A percentile compares a stretch with the other conserved stretches of the same genome.
Conservation (phyloP, 495 filamentous ascomycete genomes). For the Penicillium cosmopolitanum region DNA sequence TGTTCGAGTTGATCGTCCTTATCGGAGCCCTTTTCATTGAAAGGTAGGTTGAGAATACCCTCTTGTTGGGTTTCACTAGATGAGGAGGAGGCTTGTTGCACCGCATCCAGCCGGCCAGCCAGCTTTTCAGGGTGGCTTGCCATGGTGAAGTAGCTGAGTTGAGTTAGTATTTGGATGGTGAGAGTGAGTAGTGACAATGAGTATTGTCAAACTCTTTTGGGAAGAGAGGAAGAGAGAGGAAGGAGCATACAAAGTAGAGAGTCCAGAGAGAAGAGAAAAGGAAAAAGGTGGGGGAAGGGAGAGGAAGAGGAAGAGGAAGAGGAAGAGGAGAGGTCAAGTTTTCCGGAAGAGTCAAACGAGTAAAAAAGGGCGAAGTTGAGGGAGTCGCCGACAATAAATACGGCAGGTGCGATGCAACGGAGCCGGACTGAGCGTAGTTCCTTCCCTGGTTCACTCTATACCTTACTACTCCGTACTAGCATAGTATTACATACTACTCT, state of each 20-base stretch:
- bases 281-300: conserved; percentile 19
- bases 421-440: conserved; percentile 14
- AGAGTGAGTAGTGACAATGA: neutral
- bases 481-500: conserved; percentile 1
- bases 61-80: conserved; percentile 39
- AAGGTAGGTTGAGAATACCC: conserved; percentile 20
- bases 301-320: conserved; percentile 13
- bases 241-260: neutral
- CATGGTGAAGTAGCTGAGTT: conserved; percentile 14
- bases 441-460: neutral
- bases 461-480: no score
- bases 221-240: neutral
- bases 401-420: conserved; percentile 18
- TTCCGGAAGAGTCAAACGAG: neutral
- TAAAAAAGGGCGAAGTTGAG: neutral
- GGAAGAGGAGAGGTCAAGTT: conserved; percentile 6
- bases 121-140: conserved; percentile 24
- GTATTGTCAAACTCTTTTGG: neutral
- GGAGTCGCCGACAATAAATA: conserved; percentile 10
- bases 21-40: conserved; percentile 31
- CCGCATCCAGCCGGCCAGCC: conserved; percentile 37
- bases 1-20: conserved; percentile 35
- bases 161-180: neutral
- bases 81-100: conserved; percentile 13
- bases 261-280: conserved; percentile 4